phyloP scores from a whole-genome alignment of 1,284 basidiomycete genomes.

The Puccinia triticina region DNA sequence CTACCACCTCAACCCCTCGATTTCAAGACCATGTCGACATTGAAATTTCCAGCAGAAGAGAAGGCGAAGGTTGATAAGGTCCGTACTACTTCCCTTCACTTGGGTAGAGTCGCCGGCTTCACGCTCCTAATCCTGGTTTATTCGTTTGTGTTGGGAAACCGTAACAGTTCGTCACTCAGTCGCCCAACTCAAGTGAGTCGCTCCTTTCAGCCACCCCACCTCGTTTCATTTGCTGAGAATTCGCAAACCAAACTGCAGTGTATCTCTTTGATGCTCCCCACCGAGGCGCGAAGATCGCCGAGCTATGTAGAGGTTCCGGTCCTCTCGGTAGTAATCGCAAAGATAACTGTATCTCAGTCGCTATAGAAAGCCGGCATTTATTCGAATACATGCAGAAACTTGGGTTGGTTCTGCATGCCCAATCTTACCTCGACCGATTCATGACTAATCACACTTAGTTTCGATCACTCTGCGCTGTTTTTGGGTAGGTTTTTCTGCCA shows the following conservation, averaged over 20 bases:
- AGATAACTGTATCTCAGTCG: slow-evolving; percentile 31
- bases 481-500: slow-evolving; percentile 34
- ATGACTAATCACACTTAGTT: too few relatives aligned
- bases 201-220: neutral
- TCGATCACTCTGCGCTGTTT: neutral
- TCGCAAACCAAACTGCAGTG: neutral
- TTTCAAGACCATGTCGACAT: slow-evolving; percentile 24
- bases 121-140: neutral
- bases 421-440: neutral
- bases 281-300: slow-evolving; percentile 17
- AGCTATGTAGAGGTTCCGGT: slow-evolving; percentile 23
- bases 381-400: slow-evolving; percentile 50
- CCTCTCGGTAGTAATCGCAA: slow-evolving; percentile 4
- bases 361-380: slow-evolving; percentile 35
- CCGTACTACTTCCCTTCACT: neutral
- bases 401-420: neutral
- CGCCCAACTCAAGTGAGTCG: slow-evolving; percentile 39
- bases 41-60: slow-evolving; percentile 43
- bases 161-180: slow-evolving; percentile 38
- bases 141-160: neutral
- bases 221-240: neutral
- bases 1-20: neutral
- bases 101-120: neutral
- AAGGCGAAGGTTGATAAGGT: slow-evolving; percentile 34
- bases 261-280: slow-evolving; percentile 31